These are phyloP conservation scores for Lasiodiplodia gonubiensis DNA, from an alignment of 2,329 filamentous ascomycete species.

Conservation along the genomic window DNA sequence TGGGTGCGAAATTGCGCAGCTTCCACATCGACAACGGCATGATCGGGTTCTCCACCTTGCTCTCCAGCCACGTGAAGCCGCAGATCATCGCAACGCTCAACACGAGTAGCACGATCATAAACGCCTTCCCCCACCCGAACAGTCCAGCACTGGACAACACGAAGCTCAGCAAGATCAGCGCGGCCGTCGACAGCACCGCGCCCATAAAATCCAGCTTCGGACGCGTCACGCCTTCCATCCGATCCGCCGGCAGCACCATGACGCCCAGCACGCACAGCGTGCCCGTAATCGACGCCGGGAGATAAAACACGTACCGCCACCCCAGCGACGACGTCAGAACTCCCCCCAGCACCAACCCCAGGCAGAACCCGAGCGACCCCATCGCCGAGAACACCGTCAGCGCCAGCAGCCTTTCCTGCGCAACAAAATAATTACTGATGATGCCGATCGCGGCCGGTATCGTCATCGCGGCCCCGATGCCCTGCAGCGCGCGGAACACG, in stretches of 20 bases:
- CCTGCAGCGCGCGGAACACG: constrained; percentile 53
- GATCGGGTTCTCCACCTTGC: constrained; percentile 52
- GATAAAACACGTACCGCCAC: constrained; percentile 30
- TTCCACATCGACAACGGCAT: constrained; percentile 56
- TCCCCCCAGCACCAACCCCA: constrained; percentile 29
- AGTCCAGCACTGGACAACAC: constrained; percentile 54
- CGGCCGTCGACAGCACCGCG: constrained; percentile 49
- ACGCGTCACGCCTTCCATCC: constrained; percentile 39
- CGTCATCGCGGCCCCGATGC: constrained; percentile 54
- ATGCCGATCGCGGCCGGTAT: constrained; percentile 55
- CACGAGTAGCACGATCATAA: constrained; percentile 52
- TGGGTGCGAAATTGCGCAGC: constrained; percentile 53
- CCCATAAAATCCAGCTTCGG: constrained; percentile 51
- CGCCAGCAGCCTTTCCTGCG: constrained; percentile 45
- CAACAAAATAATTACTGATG: constrained; percentile 48
- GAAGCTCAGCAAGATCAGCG: constrained; percentile 52
- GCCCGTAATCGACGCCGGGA: constrained; percentile 25
- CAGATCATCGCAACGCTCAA: constrained; percentile 47
- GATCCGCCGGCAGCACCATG: constrained; percentile 49
- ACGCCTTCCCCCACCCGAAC: constrained; percentile 55
- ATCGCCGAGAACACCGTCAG: constrained; percentile 50
- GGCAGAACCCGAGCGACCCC: constrained; percentile 48
- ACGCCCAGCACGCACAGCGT: constrained; percentile 32
- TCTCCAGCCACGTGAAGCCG: constrained; percentile 49
- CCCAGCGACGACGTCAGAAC: constrained; percentile 26